Evolutionary conservation across 768 basidiomycete species (phyloP).

Genomic region (Dentipellis fragilis): DNA sequence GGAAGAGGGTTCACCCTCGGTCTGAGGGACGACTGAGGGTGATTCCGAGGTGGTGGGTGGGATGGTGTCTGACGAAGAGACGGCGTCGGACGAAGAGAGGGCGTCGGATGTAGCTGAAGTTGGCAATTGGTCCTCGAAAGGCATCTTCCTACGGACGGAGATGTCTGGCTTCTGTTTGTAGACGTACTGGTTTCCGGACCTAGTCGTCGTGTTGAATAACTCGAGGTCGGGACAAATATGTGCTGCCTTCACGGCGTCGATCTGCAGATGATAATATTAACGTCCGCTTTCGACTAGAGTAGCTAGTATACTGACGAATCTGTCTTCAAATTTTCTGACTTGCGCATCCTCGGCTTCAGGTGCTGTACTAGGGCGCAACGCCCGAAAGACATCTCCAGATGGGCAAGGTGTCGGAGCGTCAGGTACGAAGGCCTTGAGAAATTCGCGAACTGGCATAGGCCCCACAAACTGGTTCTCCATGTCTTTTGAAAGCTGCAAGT

Average conservation of each 20-base stretch:
- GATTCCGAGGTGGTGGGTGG: background rate
- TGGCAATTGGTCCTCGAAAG: background rate
- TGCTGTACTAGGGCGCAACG: background rate
- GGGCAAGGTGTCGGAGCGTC: no score
- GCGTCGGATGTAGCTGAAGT: background rate
- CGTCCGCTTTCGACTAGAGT: no score
- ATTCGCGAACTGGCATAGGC: background rate
- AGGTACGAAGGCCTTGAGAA: background rate
- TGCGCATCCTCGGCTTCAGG: background rate
- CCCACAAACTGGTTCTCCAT: slow-evolving; percentile 33
- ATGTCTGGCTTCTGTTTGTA: background rate
- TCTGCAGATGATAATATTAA: background rate
- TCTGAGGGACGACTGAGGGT: background rate
- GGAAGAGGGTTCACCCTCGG: background rate
- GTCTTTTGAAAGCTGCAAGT: slow-evolving; percentile 18
- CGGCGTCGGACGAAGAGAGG: background rate
- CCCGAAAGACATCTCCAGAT: no score
- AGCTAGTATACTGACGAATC: background rate
- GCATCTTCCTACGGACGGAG: background rate
- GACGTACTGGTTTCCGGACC: background rate
- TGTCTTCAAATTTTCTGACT: background rate
- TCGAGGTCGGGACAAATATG: background rate
- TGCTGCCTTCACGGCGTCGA: background rate
- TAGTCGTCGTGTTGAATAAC: background rate
- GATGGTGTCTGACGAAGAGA: background rate